Evolutionary conservation across 495 filamentous ascomycete species (phyloP).

Genomic region (Lophiostoma macrostomum): DNA sequence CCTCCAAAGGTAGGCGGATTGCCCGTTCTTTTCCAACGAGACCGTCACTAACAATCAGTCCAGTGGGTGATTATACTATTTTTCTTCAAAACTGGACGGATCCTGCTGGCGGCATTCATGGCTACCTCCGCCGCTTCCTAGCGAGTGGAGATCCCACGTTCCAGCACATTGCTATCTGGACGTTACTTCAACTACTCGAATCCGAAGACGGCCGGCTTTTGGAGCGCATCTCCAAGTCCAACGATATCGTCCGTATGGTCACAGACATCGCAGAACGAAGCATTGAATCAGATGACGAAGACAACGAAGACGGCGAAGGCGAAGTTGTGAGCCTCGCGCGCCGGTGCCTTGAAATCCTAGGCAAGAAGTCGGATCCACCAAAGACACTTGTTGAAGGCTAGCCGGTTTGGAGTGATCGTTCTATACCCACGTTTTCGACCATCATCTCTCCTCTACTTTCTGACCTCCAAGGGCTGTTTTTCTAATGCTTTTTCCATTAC

Average conservation of each 20-base stretch:
- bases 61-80: constrained; percentile 96
- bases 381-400: constrained; percentile 57
- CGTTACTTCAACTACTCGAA: constrained; percentile 88
- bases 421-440: constrained; percentile 11
- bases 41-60: constrained; percentile 8
- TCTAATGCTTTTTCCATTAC: constrained; percentile 14
- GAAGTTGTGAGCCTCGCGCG: constrained; percentile 91
- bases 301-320: constrained; percentile 78
- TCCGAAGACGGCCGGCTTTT: constrained; percentile 86
- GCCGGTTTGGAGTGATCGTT: constrained; percentile 17
- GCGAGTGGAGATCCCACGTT: constrained; percentile 94
- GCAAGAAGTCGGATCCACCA: constrained; percentile 44
- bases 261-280: constrained; percentile 84
- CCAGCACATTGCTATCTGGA: constrained; percentile 99
- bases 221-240: constrained; percentile 76
- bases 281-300: constrained; percentile 86
- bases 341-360: constrained; percentile 80
- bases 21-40: too few species aligned
- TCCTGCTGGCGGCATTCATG: constrained; percentile 90
- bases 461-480: constrained; percentile 12
- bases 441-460: constrained; percentile 13
- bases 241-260: constrained; percentile 87
- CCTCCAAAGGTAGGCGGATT: constrained; percentile 75
- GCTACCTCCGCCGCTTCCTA: constrained; percentile 88
- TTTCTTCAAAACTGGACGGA: constrained; percentile 92